Conservation (phyloP, 2,329 filamentous ascomycete genomes). For the Graphilbum ipis-grandicollis region DNA sequence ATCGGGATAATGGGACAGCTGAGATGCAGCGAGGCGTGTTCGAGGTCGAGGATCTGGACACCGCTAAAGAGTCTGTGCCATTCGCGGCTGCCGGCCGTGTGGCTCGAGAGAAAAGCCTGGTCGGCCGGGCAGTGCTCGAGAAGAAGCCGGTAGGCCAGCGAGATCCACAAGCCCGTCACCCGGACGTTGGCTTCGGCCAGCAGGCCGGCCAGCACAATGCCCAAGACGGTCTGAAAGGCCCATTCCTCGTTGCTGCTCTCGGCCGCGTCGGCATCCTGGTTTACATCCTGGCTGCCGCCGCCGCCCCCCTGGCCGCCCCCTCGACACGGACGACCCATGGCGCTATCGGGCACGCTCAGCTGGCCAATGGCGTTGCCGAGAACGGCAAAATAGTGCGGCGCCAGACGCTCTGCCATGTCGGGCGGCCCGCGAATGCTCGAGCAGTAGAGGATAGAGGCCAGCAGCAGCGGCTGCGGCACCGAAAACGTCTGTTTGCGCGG, state of each 20-base stretch:
- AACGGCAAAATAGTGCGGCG: slow-evolving; percentile 8
- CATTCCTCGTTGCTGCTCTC: slow-evolving; percentile 6
- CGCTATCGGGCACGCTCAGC: slow-evolving; percentile 7
- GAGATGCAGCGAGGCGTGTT: slow-evolving; percentile 9
- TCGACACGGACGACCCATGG: slow-evolving; percentile 2
- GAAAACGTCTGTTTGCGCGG: slow-evolving; percentile 24
- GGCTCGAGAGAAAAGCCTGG: background rate
- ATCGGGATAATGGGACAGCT: slow-evolving; percentile 6
- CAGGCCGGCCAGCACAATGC: slow-evolving; percentile 7
- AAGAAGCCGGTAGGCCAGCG: slow-evolving; percentile 8
- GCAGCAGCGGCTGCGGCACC: slow-evolving; percentile 21
- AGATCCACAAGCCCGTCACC: slow-evolving; percentile 7
- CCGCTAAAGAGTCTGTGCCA: slow-evolving; percentile 8
- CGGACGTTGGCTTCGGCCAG: slow-evolving; percentile 6
- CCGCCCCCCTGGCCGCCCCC: background rate
- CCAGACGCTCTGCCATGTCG: slow-evolving; percentile 2
- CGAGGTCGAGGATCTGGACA: slow-evolving; percentile 8
- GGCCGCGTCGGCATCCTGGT: too few relatives aligned
- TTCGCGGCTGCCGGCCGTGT: slow-evolving; percentile 1
- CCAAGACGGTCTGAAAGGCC: slow-evolving; percentile 9
- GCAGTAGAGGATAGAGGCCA: slow-evolving; percentile 26
- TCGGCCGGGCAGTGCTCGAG: slow-evolving; percentile 7
- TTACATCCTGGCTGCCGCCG: too few relatives aligned
- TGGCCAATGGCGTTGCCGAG: slow-evolving; percentile 8
- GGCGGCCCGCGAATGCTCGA: slow-evolving; percentile 9